phyloP scores from a whole-genome alignment of 768 basidiomycete species.

The Kwoniella bestiolae region DNA sequence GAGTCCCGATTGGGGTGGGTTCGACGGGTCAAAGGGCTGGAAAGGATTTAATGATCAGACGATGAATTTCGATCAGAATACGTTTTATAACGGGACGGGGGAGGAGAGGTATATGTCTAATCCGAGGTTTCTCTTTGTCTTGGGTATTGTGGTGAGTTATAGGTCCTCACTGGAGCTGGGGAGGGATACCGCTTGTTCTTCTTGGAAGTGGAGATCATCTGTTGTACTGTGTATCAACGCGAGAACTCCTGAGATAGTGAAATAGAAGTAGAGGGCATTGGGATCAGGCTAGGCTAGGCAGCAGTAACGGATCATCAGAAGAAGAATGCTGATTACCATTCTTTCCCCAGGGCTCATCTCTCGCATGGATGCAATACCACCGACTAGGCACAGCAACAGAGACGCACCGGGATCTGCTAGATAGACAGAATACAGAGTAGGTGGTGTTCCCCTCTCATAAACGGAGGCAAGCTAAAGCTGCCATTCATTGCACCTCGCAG shows the following conservation, averaged over 20 bases:
- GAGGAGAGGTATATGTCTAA: constrained; percentile 54
- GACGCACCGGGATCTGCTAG: constrained; percentile 34
- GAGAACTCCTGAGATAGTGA: too few relatives aligned
- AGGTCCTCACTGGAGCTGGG: too few relatives aligned
- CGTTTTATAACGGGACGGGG: constrained; percentile 27
- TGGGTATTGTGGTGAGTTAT: constrained; percentile 40
- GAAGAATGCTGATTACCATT: constrained; percentile 6
- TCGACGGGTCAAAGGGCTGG: constrained; percentile 29
- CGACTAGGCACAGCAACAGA: constrained; percentile 37
- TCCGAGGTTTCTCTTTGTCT: constrained; percentile 40
- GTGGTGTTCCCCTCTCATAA: constrained; percentile 21
- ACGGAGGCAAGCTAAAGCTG: neutral
- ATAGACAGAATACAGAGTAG: constrained; percentile 46
- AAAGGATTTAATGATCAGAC: constrained; percentile 18
- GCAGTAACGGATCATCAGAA: too few relatives aligned
- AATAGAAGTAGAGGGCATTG: too few relatives aligned
- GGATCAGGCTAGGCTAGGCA: too few relatives aligned
- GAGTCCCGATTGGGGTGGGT: constrained; percentile 36
- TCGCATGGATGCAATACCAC: constrained; percentile 52
- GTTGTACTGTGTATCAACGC: too few relatives aligned
- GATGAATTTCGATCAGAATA: constrained; percentile 27
- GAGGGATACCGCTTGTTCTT: too few relatives aligned
- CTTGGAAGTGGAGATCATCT: too few relatives aligned
- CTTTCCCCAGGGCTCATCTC: constrained; percentile 30
- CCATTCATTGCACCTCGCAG: constrained; percentile 18